Conservation (phyloP, 2,329 filamentous ascomycete species). For the Xenoacremonium recifei region DNA sequence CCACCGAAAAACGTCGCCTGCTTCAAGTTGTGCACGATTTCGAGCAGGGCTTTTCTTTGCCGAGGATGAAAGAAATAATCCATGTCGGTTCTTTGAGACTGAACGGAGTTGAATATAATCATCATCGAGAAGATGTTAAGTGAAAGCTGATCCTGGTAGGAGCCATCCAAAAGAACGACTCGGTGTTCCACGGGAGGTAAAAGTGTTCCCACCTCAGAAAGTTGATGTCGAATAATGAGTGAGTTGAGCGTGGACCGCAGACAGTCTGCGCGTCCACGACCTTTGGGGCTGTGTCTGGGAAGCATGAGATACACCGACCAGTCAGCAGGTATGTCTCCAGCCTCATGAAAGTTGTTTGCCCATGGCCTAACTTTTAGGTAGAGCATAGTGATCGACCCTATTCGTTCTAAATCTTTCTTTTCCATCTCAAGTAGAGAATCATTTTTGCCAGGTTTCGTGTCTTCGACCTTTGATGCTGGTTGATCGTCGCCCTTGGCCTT, state of each 20-base stretch:
- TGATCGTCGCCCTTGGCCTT: neutral
- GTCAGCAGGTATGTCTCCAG: slow-evolving; percentile 58
- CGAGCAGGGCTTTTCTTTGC: slow-evolving; percentile 64
- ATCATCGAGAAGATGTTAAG: slow-evolving; percentile 84
- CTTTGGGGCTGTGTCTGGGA: slow-evolving; percentile 47
- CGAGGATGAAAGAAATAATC: slow-evolving; percentile 88
- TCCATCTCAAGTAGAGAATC: slow-evolving; percentile 49
- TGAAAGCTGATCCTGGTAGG: slow-evolving; percentile 78
- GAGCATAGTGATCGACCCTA: slow-evolving; percentile 63
- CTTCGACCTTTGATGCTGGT: slow-evolving; percentile 18
- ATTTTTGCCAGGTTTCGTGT: slow-evolving; percentile 16
- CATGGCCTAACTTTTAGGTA: slow-evolving; percentile 79
- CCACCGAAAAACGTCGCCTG: slow-evolving; percentile 85
- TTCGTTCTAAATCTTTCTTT: slow-evolving; percentile 62
- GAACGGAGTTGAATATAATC: slow-evolving; percentile 82
- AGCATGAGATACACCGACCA: slow-evolving; percentile 75
- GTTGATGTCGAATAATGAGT: slow-evolving; percentile 76
- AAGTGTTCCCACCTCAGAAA: slow-evolving; percentile 66
- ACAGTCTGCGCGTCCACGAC: slow-evolving; percentile 58
- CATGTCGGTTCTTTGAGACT: slow-evolving; percentile 76
- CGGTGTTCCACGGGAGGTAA: slow-evolving; percentile 73
- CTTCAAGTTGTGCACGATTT: slow-evolving; percentile 74
- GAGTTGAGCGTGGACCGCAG: slow-evolving; percentile 71
- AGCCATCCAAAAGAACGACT: slow-evolving; percentile 73
- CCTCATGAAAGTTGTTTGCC: slow-evolving; percentile 59